phyloP scores from a whole-genome alignment of 352 stramenopile genomes.

The Pelagophyceae sp. region DNA sequence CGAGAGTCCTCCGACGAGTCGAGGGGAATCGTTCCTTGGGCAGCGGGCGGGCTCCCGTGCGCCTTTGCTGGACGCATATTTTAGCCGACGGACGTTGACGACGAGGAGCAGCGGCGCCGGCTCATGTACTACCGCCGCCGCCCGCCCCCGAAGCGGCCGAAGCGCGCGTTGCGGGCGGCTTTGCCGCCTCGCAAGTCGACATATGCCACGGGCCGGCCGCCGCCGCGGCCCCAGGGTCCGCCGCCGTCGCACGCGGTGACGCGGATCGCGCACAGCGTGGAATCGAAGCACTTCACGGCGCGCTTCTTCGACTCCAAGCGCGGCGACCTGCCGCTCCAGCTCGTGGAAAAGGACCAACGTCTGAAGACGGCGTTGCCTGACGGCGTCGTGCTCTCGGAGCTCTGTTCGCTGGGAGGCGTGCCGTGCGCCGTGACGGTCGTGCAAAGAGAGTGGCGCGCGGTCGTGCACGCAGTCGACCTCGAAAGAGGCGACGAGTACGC shows the following conservation, averaged over 20 bases:
- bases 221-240: neutral
- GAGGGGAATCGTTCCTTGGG: too few species aligned
- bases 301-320: neutral
- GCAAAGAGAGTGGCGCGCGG: conserved; percentile 6
- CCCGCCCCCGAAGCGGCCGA: neutral
- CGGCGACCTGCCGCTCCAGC: neutral
- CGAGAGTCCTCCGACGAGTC: too few species aligned
- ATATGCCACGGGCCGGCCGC: neutral
- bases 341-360: neutral
- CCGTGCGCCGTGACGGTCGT: conserved; percentile 16
- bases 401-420: neutral
- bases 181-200: neutral
- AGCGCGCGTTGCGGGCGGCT: neutral
- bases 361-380: neutral
- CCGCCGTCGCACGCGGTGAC: neutral
- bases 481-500: conserved; percentile 19
- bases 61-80: too few species aligned
- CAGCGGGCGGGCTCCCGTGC: too few species aligned
- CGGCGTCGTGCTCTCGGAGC: conserved; percentile 5
- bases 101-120: neutral
- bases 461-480: conserved; percentile 16
- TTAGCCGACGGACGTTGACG: neutral
- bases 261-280: neutral
- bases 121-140: conserved; percentile 7
- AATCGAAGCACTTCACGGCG: conserved; percentile 11